A percentile compares a stretch with the other conserved stretches of the same genome.
Conservation (phyloP, 2,329 filamentous ascomycete species). For the Diaporthe aspalathi region DNA sequence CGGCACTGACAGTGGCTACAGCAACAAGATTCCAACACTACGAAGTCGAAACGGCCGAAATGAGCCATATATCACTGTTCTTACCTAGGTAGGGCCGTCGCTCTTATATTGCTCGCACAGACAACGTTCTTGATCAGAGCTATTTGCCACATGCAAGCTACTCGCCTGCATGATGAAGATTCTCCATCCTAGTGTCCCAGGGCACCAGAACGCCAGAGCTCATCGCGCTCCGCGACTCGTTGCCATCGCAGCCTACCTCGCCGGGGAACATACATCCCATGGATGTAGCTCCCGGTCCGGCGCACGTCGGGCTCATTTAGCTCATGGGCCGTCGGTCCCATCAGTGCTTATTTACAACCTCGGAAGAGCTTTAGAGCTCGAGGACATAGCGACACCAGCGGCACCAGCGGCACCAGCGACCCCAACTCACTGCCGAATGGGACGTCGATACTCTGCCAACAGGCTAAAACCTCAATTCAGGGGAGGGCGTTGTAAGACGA, state of each 20-base stretch:
- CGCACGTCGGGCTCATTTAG: not conserved
- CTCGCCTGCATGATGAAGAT: too few species aligned
- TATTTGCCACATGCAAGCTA: not conserved
- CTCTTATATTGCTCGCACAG: not conserved
- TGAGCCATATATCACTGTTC: not conserved
- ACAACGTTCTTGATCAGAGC: not conserved
- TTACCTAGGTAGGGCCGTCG: not conserved
- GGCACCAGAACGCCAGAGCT: not conserved
- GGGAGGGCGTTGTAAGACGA: too few species aligned
- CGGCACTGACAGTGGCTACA: not conserved
- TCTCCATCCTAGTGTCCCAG: not conserved
- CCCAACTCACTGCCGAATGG: not conserved
- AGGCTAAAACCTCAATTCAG: too few species aligned
- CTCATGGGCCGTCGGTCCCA: not conserved
- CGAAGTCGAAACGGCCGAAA: not conserved
- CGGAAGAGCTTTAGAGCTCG: too few species aligned
- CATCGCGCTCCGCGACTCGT: not conserved
- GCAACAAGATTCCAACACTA: too few species aligned
- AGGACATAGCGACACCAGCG: not conserved
- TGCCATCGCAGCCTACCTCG: not conserved
- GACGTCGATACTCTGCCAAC: too few species aligned
- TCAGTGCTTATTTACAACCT: not conserved
- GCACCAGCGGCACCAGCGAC: too few species aligned
- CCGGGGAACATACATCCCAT: not conserved
- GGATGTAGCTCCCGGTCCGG: not conserved